These are phyloP conservation scores for Kodamaea leandrae DNA, from an alignment of 805 yeast species.

Conservation along the genomic window DNA sequence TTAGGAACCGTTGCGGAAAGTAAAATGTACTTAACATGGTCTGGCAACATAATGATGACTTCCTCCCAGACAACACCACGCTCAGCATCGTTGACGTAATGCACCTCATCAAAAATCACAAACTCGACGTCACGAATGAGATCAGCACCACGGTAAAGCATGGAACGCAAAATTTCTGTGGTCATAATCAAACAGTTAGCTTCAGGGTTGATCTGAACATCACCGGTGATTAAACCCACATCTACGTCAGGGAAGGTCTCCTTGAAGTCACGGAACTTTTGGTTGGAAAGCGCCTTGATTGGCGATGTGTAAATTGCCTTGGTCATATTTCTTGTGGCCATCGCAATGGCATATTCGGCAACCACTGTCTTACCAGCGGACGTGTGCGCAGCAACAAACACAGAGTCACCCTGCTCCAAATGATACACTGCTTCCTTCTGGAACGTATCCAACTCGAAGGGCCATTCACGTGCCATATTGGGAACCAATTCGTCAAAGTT, in stretches of 20 bases:
- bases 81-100: constrained; percentile 93
- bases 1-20: constrained; percentile 98
- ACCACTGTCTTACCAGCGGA: constrained; percentile 99
- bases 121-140: constrained; percentile 94
- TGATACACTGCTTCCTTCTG: constrained; percentile 97
- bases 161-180: constrained; percentile 90
- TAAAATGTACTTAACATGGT: constrained; percentile 87
- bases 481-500: constrained; percentile 89
- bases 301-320: constrained; percentile 96
- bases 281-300: constrained; percentile 85
- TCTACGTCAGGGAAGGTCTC: constrained; percentile 77
- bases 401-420: constrained; percentile 96
- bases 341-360: constrained; percentile 96
- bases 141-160: constrained; percentile 97
- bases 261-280: constrained; percentile 84
- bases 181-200: constrained; percentile 97
- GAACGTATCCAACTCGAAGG: constrained; percentile 89
- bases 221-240: constrained; percentile 95
- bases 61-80: constrained; percentile 99
- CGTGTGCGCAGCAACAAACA: constrained; percentile 97
- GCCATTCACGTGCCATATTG: constrained; percentile 90
- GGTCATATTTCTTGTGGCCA: constrained; percentile 95
- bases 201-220: constrained; percentile 95
- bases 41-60: constrained; percentile 95
- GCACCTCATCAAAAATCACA: constrained; percentile 97